Conservation (phyloP, 192 early-diverging fungal species). For the Coemansia biformis region DNA sequence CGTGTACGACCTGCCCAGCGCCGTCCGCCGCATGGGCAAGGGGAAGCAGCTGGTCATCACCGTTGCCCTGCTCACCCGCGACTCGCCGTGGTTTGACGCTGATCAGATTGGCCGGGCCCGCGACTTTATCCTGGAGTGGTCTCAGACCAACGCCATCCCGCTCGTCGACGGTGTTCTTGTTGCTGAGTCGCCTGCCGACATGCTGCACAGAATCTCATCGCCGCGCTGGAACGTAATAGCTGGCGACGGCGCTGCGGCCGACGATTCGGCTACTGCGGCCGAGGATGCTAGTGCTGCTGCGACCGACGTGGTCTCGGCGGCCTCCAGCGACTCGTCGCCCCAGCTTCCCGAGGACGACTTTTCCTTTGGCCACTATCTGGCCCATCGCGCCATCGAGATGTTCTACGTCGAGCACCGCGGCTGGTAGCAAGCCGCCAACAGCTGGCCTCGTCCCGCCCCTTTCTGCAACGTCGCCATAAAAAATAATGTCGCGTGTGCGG, state of each 20-base stretch:
- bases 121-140: constrained; percentile 32
- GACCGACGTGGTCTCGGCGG: too few relatives aligned
- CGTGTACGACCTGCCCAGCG: constrained; percentile 30
- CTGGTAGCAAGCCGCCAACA: constrained; percentile 29
- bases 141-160: constrained; percentile 27
- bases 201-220: constrained; percentile 5
- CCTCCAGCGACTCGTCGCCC: too few relatives aligned
- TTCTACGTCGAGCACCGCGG: constrained; percentile 50
- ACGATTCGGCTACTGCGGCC: too few relatives aligned
- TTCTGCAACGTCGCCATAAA: too few relatives aligned
- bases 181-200: constrained; percentile 3
- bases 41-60: constrained; percentile 36
- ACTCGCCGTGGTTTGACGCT: constrained; percentile 37
- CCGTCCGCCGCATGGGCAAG: constrained; percentile 37
- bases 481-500: too few relatives aligned
- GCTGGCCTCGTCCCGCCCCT: too few relatives aligned
- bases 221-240: constrained; percentile 28
- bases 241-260: neutral
- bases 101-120: constrained; percentile 25
- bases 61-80: constrained; percentile 28
- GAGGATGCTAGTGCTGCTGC: too few relatives aligned
- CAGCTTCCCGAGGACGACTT: constrained; percentile 8
- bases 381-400: constrained; percentile 48
- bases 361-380: constrained; percentile 40
- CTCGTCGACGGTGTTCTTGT: constrained; percentile 36